A percentile compares a stretch with the other conserved stretches of the same genome.
Conservation (phyloP, 768 basidiomycete species). For the Naganishia vaughanmartiniae region DNA sequence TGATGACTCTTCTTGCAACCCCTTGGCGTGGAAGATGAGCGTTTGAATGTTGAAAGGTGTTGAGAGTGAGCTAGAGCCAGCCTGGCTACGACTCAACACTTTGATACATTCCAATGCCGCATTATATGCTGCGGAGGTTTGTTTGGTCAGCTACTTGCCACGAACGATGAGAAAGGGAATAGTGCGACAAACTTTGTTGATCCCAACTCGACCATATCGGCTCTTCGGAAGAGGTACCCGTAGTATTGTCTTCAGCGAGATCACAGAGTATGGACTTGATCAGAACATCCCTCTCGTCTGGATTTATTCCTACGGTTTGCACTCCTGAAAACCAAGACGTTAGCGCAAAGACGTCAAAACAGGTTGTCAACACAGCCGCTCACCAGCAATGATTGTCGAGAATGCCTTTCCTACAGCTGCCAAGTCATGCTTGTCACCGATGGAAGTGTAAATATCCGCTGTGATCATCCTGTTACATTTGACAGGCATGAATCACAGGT, state of each 20-base stretch:
- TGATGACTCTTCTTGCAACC: no score
- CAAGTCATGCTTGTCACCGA: not conserved
- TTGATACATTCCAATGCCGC: slow-evolving; percentile 18
- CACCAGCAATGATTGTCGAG: not conserved
- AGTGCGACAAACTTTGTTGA: not conserved
- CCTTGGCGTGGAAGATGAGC: not conserved
- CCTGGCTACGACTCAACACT: slow-evolving; percentile 3
- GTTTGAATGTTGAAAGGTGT: not conserved
- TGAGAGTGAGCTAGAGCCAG: slow-evolving; percentile 10
- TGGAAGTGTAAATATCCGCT: slow-evolving; percentile 2
- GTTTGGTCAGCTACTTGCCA: not conserved
- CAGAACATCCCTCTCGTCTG: not conserved
- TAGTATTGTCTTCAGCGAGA: not conserved
- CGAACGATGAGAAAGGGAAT: not conserved
- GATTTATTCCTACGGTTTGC: not conserved
- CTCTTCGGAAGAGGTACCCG: not conserved
- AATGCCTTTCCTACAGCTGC: not conserved
- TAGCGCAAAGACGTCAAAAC: not conserved
- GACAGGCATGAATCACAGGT: no score
- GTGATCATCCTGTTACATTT: not conserved
- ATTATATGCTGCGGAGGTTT: not conserved
- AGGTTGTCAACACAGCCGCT: not conserved
- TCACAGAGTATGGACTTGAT: not conserved
- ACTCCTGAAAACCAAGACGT: not conserved
- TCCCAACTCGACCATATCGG: slow-evolving; percentile 5